A percentile compares a stretch with the other conserved stretches of the same genome.
Evolutionary conservation across 192 early-diverging fungal genomes (phyloP).

Genomic region (Lunasporangiospora selenospora): DNA sequence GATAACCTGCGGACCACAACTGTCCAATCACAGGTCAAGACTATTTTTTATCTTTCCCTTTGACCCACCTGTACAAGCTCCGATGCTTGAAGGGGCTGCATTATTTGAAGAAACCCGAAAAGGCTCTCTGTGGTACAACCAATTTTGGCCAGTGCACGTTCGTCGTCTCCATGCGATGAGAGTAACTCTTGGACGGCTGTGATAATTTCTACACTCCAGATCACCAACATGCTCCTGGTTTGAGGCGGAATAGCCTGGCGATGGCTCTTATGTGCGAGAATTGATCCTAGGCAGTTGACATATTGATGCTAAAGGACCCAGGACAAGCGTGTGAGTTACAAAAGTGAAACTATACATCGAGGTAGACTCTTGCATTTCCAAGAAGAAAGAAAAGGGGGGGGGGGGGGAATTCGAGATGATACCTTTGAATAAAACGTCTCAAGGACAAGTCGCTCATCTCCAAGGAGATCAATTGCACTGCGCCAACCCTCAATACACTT

Average conservation of each 20-base stretch:
- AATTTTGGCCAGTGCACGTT: slow-evolving; percentile 12
- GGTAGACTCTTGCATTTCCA: neutral
- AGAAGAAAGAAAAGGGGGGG: neutral
- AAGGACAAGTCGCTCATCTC: slow-evolving; percentile 12
- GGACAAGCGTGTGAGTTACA: neutral
- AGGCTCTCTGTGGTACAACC: too few species aligned
- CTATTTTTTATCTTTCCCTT: too few species aligned
- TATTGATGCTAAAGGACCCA: slow-evolving; percentile 18
- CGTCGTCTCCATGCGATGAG: neutral
- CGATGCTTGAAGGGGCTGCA: too few species aligned
- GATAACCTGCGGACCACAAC: too few species aligned
- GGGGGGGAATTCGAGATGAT: neutral
- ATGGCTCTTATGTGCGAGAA: neutral
- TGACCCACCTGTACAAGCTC: too few species aligned
- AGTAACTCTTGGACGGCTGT: slow-evolving; percentile 17
- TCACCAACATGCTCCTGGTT: neutral
- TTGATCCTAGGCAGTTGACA: slow-evolving; percentile 7
- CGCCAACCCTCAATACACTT: slow-evolving; percentile 22
- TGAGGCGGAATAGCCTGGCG: neutral
- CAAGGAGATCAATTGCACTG: slow-evolving; percentile 10
- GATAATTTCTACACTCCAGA: slow-evolving; percentile 25
- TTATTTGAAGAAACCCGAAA: neutral
- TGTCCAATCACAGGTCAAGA: neutral
- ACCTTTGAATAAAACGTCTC: slow-evolving; percentile 41
- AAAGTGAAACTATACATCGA: neutral